phyloP scores from a whole-genome alignment of 2,329 filamentous ascomycete species.

The Colletotrichum horii region DNA sequence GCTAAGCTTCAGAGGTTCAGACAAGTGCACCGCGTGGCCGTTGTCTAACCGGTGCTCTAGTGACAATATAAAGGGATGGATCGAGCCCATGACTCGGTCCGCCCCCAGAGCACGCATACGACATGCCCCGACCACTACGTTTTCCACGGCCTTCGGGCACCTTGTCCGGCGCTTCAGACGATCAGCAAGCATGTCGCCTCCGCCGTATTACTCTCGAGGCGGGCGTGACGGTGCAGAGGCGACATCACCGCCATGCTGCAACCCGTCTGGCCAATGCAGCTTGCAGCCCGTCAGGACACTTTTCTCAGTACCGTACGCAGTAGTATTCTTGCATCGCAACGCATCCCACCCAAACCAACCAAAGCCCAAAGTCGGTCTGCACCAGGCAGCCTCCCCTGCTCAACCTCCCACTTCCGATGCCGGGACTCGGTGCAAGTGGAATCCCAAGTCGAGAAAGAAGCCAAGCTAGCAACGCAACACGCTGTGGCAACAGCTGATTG shows the following conservation, averaged over 20 bases:
- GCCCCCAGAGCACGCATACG: not conserved
- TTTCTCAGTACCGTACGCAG: not conserved
- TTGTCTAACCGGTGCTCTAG: not conserved
- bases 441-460: not conserved
- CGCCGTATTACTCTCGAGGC: not conserved
- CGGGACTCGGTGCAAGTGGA: not conserved
- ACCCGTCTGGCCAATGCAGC: not conserved
- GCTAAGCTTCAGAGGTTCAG: not conserved
- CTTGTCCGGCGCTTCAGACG: not conserved
- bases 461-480: constrained; percentile 5
- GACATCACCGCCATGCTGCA: constrained; percentile 1
- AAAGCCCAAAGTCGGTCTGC: not conserved
- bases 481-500: constrained; percentile 20
- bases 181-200: not conserved
- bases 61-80: not conserved
- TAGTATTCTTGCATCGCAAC: not conserved
- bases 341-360: not conserved
- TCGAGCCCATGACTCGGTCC: constrained; percentile 12
- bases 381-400: not conserved
- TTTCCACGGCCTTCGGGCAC: not conserved
- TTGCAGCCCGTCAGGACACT: not conserved
- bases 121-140: not conserved
- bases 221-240: not conserved
- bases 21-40: not conserved
- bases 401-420: not conserved